These are phyloP conservation scores for Pythium rishiriense DNA, from an alignment of 352 stramenopile genomes.

Conservation along the genomic window DNA sequence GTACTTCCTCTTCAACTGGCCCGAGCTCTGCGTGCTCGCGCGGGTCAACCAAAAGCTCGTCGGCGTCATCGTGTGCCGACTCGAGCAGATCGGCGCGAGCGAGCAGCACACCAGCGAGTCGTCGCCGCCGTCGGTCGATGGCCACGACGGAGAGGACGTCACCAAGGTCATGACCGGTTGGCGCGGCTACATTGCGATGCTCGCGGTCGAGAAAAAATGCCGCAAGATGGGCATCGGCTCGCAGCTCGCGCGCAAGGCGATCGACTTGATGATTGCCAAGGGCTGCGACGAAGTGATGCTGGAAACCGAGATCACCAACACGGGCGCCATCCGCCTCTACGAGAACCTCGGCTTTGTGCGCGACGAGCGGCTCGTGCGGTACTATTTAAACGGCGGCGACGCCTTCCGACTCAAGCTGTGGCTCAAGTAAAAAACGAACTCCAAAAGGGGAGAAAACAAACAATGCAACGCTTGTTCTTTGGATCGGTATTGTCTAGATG, in stretches of 20 bases:
- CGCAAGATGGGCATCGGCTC: conserved; percentile 91
- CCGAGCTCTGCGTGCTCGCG: conserved; percentile 89
- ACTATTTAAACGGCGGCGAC: conserved; percentile 95
- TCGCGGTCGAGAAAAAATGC: conserved; percentile 91
- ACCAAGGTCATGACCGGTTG: conserved; percentile 38
- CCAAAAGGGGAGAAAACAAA: conserved; percentile 8
- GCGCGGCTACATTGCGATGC: conserved; percentile 95
- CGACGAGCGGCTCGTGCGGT: conserved; percentile 92
- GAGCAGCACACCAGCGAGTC: conserved; percentile 30
- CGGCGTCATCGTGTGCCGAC: conserved; percentile 92
- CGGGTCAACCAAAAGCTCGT: conserved; percentile 86
- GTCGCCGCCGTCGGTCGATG: background rate
- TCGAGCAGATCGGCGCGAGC: conserved; percentile 74
- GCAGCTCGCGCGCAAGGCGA: conserved; percentile 81
- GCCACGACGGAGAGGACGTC: conserved; percentile 26
- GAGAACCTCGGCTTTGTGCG: conserved; percentile 93
- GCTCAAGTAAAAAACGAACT: conserved; percentile 53
- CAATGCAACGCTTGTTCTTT: conserved; percentile 12
- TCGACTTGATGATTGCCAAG: conserved; percentile 85
- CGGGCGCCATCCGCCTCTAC: conserved; percentile 90
- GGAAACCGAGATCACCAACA: conserved; percentile 94
- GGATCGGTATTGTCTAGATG: conserved; percentile 37
- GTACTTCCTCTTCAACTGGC: conserved; percentile 97
- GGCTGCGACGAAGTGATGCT: conserved; percentile 90
- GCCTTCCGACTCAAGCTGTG: conserved; percentile 93